A percentile compares a stretch with the other conserved stretches of the same genome.
phyloP scores from a whole-genome alignment of 2,329 filamentous ascomycete species.

The Leptographium radiaticola region DNA sequence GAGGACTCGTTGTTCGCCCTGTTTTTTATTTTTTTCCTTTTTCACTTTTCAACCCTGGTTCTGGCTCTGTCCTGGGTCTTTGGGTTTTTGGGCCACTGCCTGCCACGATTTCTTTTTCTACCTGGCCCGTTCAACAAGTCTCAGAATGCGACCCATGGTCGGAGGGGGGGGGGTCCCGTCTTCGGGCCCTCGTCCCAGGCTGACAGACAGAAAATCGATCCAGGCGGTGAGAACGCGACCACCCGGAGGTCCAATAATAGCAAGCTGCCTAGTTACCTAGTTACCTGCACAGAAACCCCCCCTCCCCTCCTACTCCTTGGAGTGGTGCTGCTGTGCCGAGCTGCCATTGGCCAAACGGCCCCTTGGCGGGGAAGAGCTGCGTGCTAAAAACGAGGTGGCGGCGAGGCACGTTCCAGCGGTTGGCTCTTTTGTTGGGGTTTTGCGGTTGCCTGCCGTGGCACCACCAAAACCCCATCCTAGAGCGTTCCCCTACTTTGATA shows the following conservation, averaged over 20 bases:
- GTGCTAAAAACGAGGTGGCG: neutral
- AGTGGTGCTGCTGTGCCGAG: neutral
- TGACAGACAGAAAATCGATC: neutral
- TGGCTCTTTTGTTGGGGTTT: neutral
- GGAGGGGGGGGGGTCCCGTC: neutral
- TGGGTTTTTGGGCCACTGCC: neutral
- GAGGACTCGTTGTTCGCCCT: too few species aligned
- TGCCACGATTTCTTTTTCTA: neutral
- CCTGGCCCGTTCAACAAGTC: neutral
- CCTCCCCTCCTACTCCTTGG: too few species aligned
- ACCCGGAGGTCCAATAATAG: neutral
- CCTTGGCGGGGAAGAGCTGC: neutral
- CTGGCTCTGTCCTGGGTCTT: neutral
- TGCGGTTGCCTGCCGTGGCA: too few species aligned
- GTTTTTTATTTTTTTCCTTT: too few species aligned
- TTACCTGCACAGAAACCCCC: neutral
- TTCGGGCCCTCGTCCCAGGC: neutral
- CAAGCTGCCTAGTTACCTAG: too few species aligned
- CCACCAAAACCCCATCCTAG: too few species aligned
- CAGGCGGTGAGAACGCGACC: slow-evolving; percentile 7
- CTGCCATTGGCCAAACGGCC: slow-evolving; percentile 2
- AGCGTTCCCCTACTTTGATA: too few species aligned
- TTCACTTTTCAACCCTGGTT: too few species aligned
- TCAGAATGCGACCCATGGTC: neutral
- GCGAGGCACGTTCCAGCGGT: neutral